phyloP scores from a whole-genome alignment of 139 green algal species.

The Chlamydomonas applanata region DNA sequence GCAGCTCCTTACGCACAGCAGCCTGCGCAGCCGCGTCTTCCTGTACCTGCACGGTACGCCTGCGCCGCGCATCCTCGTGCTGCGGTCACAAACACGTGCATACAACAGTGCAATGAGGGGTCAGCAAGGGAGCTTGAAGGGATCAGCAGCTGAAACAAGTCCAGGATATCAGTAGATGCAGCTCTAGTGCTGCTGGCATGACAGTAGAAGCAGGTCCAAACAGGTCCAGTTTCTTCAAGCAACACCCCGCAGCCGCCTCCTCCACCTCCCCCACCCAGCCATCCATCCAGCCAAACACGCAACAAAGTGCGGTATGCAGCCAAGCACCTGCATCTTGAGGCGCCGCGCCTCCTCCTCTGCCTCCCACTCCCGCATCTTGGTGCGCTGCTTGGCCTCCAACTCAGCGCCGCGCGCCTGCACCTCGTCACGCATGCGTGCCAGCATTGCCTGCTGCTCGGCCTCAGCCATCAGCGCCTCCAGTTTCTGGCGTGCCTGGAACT shows the following conservation, averaged over 20 bases:
- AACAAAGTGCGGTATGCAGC: not conserved
- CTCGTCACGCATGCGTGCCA: constrained; percentile 35
- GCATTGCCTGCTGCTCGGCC: constrained; percentile 27
- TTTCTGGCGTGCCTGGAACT: constrained; percentile 61
- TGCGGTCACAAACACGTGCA: constrained; percentile 12
- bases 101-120: too few species aligned
- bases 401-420: constrained; percentile 30
- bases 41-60: constrained; percentile 1
- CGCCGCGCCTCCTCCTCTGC: constrained; percentile 31
- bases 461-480: constrained; percentile 55
- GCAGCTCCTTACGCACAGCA: constrained; percentile 27
- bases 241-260: too few species aligned
- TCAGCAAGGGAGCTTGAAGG: too few species aligned
- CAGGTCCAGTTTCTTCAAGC: too few species aligned
- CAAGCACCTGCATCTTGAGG: constrained; percentile 16
- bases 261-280: too few species aligned
- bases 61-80: constrained; percentile 20
- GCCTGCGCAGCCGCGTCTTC: constrained; percentile 34
- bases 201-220: too few species aligned
- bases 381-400: constrained; percentile 29
- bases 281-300: not conserved
- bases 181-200: too few species aligned
- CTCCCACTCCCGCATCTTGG: constrained; percentile 35
- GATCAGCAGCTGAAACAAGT: too few species aligned
- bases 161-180: too few species aligned